A percentile compares a stretch with the other conserved stretches of the same genome.
Evolutionary conservation across 2,329 filamentous ascomycete genomes (phyloP).

Genomic region (Aspergillus floridensis): DNA sequence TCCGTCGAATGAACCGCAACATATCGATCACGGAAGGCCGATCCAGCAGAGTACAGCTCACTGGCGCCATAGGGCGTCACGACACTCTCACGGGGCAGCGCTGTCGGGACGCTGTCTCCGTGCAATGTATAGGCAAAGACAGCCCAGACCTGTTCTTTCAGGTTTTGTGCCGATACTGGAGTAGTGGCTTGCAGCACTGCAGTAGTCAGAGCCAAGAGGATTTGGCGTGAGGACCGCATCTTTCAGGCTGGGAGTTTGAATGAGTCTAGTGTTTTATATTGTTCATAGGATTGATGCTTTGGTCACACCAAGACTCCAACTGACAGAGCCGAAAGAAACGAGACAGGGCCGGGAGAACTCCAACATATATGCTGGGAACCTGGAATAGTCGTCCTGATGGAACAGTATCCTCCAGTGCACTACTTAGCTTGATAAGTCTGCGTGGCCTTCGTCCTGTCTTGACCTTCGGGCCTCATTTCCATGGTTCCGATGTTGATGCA

Average conservation of each 20-base stretch:
- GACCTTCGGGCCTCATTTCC: neutral
- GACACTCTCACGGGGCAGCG: conserved; percentile 33
- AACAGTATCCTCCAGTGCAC: neutral
- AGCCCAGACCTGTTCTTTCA: conserved; percentile 42
- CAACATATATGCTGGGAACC: neutral
- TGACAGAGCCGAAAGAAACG: neutral
- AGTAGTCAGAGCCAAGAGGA: neutral
- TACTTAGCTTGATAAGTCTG: neutral
- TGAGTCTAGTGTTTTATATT: neutral
- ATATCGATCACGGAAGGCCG: conserved; percentile 54
- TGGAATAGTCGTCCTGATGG: neutral
- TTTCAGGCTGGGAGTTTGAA: neutral
- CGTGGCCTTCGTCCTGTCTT: neutral
- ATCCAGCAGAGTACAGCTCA: conserved; percentile 51
- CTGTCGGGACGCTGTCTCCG: conserved; percentile 55
- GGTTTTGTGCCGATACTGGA: conserved; percentile 26
- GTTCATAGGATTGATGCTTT: neutral
- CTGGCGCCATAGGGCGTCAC: conserved; percentile 57
- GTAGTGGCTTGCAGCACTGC: conserved; percentile 17
- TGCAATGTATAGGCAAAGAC: conserved; percentile 55
- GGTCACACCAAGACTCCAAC: neutral
- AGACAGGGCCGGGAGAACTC: neutral
- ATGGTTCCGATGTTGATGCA: neutral
- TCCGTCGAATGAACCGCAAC: conserved; percentile 34
- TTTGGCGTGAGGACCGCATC: neutral